phyloP scores from a whole-genome alignment of 192 early-diverging fungal genomes.

The Bifiguratus adelaidae region DNA sequence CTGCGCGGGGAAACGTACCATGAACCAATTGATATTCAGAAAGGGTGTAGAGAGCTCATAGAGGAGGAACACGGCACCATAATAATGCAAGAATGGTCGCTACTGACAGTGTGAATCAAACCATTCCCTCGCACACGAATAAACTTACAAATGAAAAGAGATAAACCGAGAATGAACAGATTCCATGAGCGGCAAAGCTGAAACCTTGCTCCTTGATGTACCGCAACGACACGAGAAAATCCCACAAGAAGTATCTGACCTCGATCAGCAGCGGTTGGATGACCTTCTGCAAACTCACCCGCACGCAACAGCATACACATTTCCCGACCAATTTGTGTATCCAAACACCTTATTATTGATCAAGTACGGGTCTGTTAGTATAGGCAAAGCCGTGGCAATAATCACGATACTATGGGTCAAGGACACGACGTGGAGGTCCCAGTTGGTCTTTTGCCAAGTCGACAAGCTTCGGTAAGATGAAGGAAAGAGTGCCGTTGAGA shows the following conservation, averaged over 20 bases:
- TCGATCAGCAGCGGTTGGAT: background rate
- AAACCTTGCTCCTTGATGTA: constrained; percentile 59
- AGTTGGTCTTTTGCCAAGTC: constrained; percentile 37
- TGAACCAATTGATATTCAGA: constrained; percentile 84
- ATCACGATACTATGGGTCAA: constrained; percentile 60
- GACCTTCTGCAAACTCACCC: constrained; percentile 41
- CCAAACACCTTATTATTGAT: constrained; percentile 60
- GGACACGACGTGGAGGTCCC: constrained; percentile 76
- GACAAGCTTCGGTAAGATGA: constrained; percentile 49
- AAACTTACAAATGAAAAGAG: constrained; percentile 59
- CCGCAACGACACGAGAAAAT: constrained; percentile 53
- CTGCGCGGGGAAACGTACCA: constrained; percentile 12
- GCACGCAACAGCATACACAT: constrained; percentile 74
- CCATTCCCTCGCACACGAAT: background rate
- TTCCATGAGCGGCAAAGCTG: constrained; percentile 76
- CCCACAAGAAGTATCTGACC: constrained; percentile 87
- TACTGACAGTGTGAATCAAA: constrained; percentile 11
- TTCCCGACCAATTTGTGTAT: constrained; percentile 53
- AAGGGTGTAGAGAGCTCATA: constrained; percentile 88
- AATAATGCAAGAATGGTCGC: constrained; percentile 79
- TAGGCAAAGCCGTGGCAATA: constrained; percentile 48
- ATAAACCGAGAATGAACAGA: constrained; percentile 66
- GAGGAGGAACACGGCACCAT: constrained; percentile 80
- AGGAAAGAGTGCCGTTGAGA: constrained; percentile 57
- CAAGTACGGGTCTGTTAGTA: constrained; percentile 56